Conservation (phyloP, 106 monocot species). For the Narthecium ossifragum region DNA sequence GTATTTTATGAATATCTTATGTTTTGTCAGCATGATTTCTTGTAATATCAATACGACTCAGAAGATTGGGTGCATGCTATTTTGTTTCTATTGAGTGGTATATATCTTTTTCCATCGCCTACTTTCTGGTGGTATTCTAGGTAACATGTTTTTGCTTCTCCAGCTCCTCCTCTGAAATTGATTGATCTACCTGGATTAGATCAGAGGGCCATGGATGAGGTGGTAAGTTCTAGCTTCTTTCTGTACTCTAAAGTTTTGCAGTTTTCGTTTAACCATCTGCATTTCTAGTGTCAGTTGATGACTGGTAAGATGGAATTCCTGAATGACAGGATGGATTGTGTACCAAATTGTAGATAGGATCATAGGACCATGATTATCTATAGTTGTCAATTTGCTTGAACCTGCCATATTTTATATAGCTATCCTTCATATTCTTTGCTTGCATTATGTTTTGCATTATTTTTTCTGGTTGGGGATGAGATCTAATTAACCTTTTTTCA, state of each 20-base stretch:
- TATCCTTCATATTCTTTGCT: not conserved
- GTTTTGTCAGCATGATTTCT: too few relatives aligned
- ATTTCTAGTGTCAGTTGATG: not conserved
- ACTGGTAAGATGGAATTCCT: not conserved
- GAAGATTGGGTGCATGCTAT: not conserved
- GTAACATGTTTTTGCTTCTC: slow-evolving; percentile 4
- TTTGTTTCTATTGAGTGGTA: not conserved
- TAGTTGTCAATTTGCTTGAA: not conserved
- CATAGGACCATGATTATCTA: not conserved
- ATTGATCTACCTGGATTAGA: slow-evolving; percentile 59
- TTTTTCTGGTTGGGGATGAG: too few relatives aligned
- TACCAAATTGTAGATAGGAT: not conserved
- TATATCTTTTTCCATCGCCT: not conserved
- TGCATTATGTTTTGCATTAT: not conserved
- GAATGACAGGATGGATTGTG: not conserved
- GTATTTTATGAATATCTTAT: too few relatives aligned
- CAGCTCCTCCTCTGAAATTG: slow-evolving; percentile 52
- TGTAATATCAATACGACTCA: too few relatives aligned
- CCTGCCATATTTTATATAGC: not conserved
- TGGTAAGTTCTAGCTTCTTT: slow-evolving; percentile 23
- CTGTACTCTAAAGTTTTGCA: not conserved
- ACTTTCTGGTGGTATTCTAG: not conserved
- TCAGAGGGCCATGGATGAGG: slow-evolving; percentile 40
- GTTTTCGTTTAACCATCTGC: not conserved
- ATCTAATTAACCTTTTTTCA: too few relatives aligned